These are phyloP conservation scores for Eucalyptus sp. DNA, from an alignment of 345 rosid genomes.

Conservation along the genomic window DNA sequence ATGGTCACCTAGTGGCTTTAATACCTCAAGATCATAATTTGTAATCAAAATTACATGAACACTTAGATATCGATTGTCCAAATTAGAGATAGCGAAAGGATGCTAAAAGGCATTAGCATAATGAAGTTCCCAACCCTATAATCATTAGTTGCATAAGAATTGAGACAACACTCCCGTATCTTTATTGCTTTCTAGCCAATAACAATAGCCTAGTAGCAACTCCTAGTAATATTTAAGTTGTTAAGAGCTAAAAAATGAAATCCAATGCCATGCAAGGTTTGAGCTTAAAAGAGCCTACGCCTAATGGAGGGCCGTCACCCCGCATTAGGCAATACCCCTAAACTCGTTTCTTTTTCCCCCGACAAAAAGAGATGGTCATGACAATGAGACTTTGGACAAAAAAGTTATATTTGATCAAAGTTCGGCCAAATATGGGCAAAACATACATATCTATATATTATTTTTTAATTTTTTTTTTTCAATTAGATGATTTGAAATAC, in stretches of 20 bases:
- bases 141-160: neutral
- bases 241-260: no score
- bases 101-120: neutral
- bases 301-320: no score
- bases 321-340: no score
- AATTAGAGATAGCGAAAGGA: neutral
- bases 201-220: accelerated
- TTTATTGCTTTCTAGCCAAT: neutral
- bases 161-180: accelerated
- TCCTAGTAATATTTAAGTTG: no score
- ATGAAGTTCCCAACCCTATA: neutral
- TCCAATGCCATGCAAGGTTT: accelerated
- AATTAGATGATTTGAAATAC: no score
- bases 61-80: neutral
- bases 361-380: accelerated
- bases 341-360: no score
- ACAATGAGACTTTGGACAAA: no score
- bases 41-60: neutral
- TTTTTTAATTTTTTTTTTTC: no score
- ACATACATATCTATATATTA: no score
- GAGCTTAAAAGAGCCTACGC: neutral
- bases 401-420: no score
- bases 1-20: neutral
- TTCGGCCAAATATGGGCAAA: no score
- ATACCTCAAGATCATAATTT: neutral